These are phyloP conservation scores for Yamadazyma pseudoaaseri DNA, from an alignment of 1,139 yeast genomes.

Conservation along the genomic window DNA sequence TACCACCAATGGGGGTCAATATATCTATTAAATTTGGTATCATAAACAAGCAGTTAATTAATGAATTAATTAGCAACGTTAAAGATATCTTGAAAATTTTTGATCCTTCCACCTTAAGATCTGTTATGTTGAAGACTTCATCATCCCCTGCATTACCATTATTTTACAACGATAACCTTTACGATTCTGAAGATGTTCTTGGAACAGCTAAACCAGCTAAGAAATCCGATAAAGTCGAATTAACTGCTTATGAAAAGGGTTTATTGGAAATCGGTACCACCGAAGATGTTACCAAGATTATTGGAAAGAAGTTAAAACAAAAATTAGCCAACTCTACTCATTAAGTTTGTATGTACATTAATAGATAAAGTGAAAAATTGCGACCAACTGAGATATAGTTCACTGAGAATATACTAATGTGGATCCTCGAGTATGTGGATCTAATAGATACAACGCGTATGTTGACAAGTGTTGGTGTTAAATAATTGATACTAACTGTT, in stretches of 20 bases:
- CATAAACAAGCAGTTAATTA: conserved; percentile 34
- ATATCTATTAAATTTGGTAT: conserved; percentile 68
- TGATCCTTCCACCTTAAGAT: conserved; percentile 44
- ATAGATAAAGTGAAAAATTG: conserved; percentile 3
- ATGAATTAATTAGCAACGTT: conserved; percentile 51
- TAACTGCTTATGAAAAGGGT: conserved; percentile 69
- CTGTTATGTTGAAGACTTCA: conserved; percentile 66
- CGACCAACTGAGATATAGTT: too few species aligned
- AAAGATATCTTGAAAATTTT: conserved; percentile 55
- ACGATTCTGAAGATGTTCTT: conserved; percentile 32
- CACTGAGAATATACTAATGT: conserved; percentile 6
- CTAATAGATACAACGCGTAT: conserved; percentile 8
- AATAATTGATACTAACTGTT: conserved; percentile 8
- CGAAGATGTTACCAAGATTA: conserved; percentile 54
- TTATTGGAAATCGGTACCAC: conserved; percentile 78
- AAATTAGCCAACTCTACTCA: conserved; percentile 11
- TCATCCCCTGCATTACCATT: conserved; percentile 84
- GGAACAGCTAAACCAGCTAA: conserved; percentile 25
- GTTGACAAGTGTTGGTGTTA: too few species aligned
- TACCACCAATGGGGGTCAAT: conserved; percentile 75
- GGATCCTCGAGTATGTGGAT: conserved; percentile 12
- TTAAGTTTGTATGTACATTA: conserved; percentile 9
- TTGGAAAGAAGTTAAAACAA: conserved; percentile 38
- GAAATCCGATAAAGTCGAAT: conserved; percentile 27
- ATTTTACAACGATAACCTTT: conserved; percentile 63